phyloP scores from a whole-genome alignment of 352 stramenopile genomes.

The Pythium guiyangense region DNA sequence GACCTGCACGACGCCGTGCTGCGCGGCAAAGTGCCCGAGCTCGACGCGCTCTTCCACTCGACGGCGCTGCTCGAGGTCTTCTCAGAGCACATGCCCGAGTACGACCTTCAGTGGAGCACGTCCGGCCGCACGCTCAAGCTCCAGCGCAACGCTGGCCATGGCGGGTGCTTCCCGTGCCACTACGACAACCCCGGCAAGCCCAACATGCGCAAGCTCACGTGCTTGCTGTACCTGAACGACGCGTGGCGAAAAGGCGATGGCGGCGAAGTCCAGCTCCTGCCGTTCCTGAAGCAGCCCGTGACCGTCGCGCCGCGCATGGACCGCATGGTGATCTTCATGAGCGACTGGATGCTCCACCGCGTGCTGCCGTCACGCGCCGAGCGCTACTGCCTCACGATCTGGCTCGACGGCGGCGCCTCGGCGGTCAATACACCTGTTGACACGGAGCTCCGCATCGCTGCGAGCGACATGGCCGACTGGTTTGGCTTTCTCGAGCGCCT shows the following conservation, averaged over 20 bases:
- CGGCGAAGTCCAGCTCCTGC: too few species aligned
- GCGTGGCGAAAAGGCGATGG: too few species aligned
- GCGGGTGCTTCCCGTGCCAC: too few species aligned
- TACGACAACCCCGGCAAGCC: too few species aligned
- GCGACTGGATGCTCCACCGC: conserved; percentile 80
- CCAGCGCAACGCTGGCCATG: too few species aligned
- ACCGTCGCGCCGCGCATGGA: too few species aligned
- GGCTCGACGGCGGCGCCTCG: conserved; percentile 50
- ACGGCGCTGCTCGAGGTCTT: conserved; percentile 47
- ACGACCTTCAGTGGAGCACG: conserved; percentile 56
- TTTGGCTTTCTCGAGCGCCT: conserved; percentile 62
- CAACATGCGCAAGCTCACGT: too few species aligned
- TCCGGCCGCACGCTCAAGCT: too few species aligned
- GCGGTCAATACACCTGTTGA: conserved; percentile 50
- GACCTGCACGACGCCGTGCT: conserved; percentile 67
- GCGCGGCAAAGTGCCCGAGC: conserved; percentile 48
- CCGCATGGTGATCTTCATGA: too few species aligned
- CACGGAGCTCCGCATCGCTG: conserved; percentile 59
- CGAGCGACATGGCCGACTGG: conserved; percentile 55
- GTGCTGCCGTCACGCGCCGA: too few species aligned
- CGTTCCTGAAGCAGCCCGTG: too few species aligned
- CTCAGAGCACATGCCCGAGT: conserved; percentile 43
- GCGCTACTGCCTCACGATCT: conserved; percentile 70
- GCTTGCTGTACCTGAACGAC: too few species aligned
- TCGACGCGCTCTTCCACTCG: conserved; percentile 63